These are phyloP conservation scores for Mitragyna speciosa DNA, from an alignment of 257 asterid species.

Conservation along the genomic window DNA sequence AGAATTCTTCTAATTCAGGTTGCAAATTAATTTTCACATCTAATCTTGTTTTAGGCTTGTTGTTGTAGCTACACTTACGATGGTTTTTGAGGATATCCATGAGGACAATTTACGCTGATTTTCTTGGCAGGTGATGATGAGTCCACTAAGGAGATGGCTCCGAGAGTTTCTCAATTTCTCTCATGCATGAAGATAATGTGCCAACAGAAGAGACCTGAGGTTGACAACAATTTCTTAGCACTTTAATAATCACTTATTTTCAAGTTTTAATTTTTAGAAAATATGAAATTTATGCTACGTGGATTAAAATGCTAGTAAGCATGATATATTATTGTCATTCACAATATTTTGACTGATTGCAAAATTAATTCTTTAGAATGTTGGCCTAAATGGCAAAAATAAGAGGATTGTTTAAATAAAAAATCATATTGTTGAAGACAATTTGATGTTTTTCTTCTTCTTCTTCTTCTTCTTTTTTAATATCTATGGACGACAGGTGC, in stretches of 20 bases:
- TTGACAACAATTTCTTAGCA: conserved; percentile 12
- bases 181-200: conserved; percentile 54
- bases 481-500: conserved; percentile 33
- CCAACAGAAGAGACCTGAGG: conserved; percentile 78
- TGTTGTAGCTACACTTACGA: too few species aligned
- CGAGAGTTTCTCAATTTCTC: conserved; percentile 52
- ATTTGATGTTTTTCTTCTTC: too few species aligned
- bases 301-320: too few species aligned
- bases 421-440: too few species aligned
- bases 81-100: background rate
- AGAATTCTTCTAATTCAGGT: conserved; percentile 62
- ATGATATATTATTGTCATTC: too few species aligned
- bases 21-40: background rate
- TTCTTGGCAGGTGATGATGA: conserved; percentile 40
- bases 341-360: too few species aligned
- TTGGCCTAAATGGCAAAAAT: too few species aligned
- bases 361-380: too few species aligned
- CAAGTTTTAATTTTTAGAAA: background rate
- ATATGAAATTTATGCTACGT: background rate
- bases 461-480: too few species aligned
- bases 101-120: background rate
- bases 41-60: too few species aligned
- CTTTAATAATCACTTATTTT: background rate
- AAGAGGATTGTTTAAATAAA: too few species aligned
- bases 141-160: conserved; percentile 31